These are phyloP conservation scores for Leersia perrieri DNA, from an alignment of 176 grass and related monocot species.

Conservation along the genomic window DNA sequence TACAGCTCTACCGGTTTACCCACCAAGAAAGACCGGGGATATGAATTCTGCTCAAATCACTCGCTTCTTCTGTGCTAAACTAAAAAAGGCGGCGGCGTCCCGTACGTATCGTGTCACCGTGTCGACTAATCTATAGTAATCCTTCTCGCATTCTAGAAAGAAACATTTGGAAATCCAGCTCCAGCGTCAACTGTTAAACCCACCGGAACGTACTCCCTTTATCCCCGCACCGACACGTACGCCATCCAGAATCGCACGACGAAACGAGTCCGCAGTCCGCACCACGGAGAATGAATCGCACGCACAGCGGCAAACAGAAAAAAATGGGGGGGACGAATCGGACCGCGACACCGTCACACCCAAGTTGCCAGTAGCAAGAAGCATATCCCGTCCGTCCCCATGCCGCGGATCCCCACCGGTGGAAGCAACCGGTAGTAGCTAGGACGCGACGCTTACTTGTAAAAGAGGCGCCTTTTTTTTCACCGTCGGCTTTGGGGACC, in stretches of 20 bases:
- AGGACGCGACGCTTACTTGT: slow-evolving; percentile 17
- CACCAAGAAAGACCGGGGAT: no score
- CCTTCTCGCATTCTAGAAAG: slow-evolving; percentile 12
- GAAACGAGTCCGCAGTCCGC: slow-evolving; percentile 7
- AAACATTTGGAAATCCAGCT: background rate
- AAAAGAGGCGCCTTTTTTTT: background rate
- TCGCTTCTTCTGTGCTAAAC: background rate
- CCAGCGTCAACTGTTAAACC: background rate
- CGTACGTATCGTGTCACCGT: slow-evolving; percentile 5
- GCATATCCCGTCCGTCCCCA: background rate
- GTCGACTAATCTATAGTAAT: background rate
- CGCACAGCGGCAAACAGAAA: background rate
- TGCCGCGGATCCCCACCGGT: slow-evolving; percentile 20
- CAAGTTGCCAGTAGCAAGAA: background rate
- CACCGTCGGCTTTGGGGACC: background rate
- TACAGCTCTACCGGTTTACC: no score
- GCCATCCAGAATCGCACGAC: background rate
- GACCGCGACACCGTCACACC: background rate
- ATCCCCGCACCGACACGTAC: slow-evolving; percentile 31
- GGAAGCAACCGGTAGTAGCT: slow-evolving; percentile 23
- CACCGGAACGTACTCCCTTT: background rate
- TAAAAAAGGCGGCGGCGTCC: background rate
- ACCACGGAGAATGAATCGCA: background rate
- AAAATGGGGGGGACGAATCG: background rate
- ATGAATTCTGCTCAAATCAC: background rate